Evolutionary conservation across 2,329 filamentous ascomycete species (phyloP), one percentile per base, ranked within the genome.

Genomic region (Fusarium sp.): DNA sequence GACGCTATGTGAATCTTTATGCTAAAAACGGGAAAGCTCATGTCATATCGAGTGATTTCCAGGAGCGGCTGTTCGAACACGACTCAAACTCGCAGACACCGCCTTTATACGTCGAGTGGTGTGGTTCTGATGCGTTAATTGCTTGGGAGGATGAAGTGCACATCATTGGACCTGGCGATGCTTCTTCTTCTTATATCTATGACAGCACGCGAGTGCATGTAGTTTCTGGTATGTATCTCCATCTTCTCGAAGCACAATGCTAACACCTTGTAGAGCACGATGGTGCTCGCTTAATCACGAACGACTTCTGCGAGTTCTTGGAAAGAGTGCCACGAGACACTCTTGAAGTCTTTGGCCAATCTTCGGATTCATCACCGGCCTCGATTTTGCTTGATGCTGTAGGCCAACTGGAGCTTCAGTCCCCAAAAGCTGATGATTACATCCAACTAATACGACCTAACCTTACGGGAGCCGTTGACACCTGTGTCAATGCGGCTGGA

Each of bases 121-220:
- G 96, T 79, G 96, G 96, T 8, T 95, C 96, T 75, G 95, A 98
- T 80, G 94, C 95, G 16, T 92, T 97, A 29, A 89, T 99, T 74
- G 95, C 95, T 1, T 99, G 96, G 96, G 96, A 98, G 77, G 96
- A 99, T 77, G 96, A 99, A 79, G 91, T 99, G 6, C 96, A 98
- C 77, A 87, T 99, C 29, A 92, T 99, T 65, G 96, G 95, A 1
- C 94, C 94, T 0, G 92, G 91, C 40, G 93, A 93, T 45, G 88
- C 92, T 12, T 90, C 92, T 8, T 89, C 83, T 44, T 90, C 89
- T 67, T 96, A 94, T 79, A 95, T 94, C 74, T 98, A 98, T 79
- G 94, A 98, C 76, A 92, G 91, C 29, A 93, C 91, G 11, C 91
- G 93, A 68, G 92, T 99, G 15, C 96, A 98, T 79, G 87, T 98